A percentile compares a stretch with the other conserved stretches of the same genome.
Evolutionary conservation across 2,329 filamentous ascomycete species (phyloP).

Genomic region (Xylariaceae sp.): DNA sequence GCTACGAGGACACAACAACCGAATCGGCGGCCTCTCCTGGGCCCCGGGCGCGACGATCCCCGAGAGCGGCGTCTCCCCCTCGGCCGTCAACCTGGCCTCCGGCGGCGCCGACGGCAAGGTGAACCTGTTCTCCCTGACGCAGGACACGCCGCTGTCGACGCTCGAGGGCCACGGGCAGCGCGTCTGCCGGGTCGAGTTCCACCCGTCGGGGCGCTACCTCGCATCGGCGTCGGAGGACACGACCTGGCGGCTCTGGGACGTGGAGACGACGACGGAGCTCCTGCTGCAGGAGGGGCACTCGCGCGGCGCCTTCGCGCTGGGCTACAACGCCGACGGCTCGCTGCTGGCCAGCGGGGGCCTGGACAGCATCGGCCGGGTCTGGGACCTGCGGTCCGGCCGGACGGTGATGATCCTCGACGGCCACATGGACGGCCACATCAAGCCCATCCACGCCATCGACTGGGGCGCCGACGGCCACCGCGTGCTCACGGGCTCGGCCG

Average conservation of each 20-base stretch:
- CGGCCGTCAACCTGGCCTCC: conserved; percentile 77
- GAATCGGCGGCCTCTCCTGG: conserved; percentile 88
- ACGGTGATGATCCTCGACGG: conserved; percentile 95
- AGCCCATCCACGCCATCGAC: conserved; percentile 86
- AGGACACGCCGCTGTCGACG: conserved; percentile 78
- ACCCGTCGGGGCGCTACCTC: conserved; percentile 82
- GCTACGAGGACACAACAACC: conserved; percentile 77
- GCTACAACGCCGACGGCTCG: conserved; percentile 87
- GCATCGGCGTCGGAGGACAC: conserved; percentile 94
- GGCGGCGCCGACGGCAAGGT: conserved; percentile 83
- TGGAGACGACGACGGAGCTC: conserved; percentile 75
- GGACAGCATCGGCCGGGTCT: conserved; percentile 90
- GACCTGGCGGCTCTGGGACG: conserved; percentile 89
- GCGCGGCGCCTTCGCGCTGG: conserved; percentile 81
- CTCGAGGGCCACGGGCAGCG: conserved; percentile 77
- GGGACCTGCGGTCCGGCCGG: conserved; percentile 86
- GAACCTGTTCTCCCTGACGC: conserved; percentile 80
- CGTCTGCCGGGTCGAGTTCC: conserved; percentile 88
- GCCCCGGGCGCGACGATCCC: conserved; percentile 72
- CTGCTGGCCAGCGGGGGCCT: conserved; percentile 85
- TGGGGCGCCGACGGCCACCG: conserved; percentile 89
- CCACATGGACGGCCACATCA: conserved; percentile 72
- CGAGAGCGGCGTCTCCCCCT: conserved; percentile 61
- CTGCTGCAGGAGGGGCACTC: conserved; percentile 91
- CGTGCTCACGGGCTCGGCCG: conserved; percentile 85